Evolutionary conservation across 179 eudicot species (phyloP).

Genomic region (Beta corolliflora): DNA sequence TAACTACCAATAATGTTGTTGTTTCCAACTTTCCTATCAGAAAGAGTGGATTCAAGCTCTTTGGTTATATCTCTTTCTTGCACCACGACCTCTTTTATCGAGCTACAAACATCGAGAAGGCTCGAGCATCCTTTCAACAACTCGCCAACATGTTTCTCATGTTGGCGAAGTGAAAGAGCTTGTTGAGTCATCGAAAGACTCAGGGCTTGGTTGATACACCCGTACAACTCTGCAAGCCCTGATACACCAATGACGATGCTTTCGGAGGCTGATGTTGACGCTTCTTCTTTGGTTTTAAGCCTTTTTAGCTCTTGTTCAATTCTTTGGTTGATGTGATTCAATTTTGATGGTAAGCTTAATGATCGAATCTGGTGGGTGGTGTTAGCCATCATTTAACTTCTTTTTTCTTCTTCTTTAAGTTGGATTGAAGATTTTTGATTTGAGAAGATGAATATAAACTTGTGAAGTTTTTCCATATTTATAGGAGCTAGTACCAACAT

Average conservation of each 20-base stretch:
- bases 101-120: conserved; percentile 30
- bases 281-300: conserved; percentile 34
- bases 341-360: conserved; percentile 36
- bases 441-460: neutral
- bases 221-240: conserved; percentile 36
- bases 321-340: conserved; percentile 30
- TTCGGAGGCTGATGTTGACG: conserved; percentile 35
- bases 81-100: conserved; percentile 3
- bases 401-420: neutral
- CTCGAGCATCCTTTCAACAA: conserved; percentile 32
- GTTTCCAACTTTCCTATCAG: neutral
- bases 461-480: neutral
- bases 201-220: conserved; percentile 46
- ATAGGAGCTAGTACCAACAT: neutral
- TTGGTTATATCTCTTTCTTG: conserved; percentile 7
- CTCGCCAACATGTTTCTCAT: conserved; percentile 32
- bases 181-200: conserved; percentile 45
- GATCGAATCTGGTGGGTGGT: conserved; percentile 17
- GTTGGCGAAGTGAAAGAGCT: conserved; percentile 36
- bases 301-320: conserved; percentile 32
- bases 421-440: neutral
- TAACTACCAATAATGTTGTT: conserved; percentile 10
- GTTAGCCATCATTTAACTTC: neutral
- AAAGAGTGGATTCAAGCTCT: neutral
- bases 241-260: conserved; percentile 33